Evolutionary conservation across 2,329 filamentous ascomycete species (phyloP), one percentile per base, ranked within the genome.

Genomic region (Botryotinia globosa): DNA sequence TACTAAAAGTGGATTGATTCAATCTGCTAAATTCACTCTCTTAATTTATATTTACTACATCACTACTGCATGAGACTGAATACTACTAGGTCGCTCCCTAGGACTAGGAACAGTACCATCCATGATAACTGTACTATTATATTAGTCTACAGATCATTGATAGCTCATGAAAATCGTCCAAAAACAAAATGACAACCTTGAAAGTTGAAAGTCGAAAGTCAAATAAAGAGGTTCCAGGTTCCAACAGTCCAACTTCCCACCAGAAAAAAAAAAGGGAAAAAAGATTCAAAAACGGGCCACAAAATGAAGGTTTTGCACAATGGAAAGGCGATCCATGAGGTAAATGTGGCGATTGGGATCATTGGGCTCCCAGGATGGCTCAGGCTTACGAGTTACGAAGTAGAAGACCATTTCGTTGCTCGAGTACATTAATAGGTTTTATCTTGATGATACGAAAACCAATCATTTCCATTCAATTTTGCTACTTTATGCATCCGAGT

Each of bases 311-410:
- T 18, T 66, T 51, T 39, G n/a, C 6, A 18, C 22, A 29, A 32
- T 20, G 44, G 8, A n/a, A n/a, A n/a, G n/a, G n/a, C n/a, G n/a
- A n/a, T n/a, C 44, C 37, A 62, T n/a, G n/a, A 56, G n/a, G 14
- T 56, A 62, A 37, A 66, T 66, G 64, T 67, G 64, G 64, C 45
- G 34, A 56, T 56, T 56, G n/a, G n/a, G 51, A 29, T 9, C 51
- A 67, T 67, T 67, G 45, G 64, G 64, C 64, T 37, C 45, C 34
- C 37, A 29, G 64, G 64, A 39, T 62, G 59, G 58, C 58, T 61
- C 34, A 61, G 58, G 58, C 58, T 61, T 22, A 29, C 58, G n/a
- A 9, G 34, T 34, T 61, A 61, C 34, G n/a, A n/a, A n/a, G n/a
- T n/a, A n/a, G n/a, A 9, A 61, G 32, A 39, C 58, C 8, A 39